These are phyloP conservation scores for Capronia americana DNA, from an alignment of 2,329 filamentous ascomycete species.

Conservation along the genomic window DNA sequence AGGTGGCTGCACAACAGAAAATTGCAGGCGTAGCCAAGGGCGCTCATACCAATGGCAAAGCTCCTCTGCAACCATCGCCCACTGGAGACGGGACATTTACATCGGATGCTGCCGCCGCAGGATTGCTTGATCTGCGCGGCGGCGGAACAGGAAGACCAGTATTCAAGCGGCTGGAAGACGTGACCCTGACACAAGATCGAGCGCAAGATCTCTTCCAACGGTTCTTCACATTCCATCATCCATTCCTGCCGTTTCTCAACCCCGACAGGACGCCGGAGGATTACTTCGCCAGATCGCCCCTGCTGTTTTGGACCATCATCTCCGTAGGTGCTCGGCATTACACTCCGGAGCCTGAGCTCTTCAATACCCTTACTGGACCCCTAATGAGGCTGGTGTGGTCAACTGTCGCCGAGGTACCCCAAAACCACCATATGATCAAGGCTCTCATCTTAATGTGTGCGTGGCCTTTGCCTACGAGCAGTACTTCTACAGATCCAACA, in stretches of 20 bases:
- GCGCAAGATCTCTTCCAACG: constrained; percentile 58
- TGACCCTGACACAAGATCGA: constrained; percentile 52
- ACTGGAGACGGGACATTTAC: constrained; percentile 40
- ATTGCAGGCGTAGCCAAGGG: constrained; percentile 13
- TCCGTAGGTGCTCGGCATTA: constrained; percentile 68
- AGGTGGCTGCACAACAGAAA: constrained; percentile 49
- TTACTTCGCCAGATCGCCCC: constrained; percentile 64
- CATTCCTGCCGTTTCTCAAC: constrained; percentile 69
- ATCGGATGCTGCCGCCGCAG: constrained; percentile 58
- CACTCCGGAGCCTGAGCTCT: constrained; percentile 59
- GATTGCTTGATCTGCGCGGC: constrained; percentile 57
- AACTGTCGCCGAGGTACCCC: constrained; percentile 65
- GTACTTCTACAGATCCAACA: constrained; percentile 68
- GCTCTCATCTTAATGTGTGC: constrained; percentile 68
- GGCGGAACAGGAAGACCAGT: constrained; percentile 42
- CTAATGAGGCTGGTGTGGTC: constrained; percentile 66
- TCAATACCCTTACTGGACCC: constrained; percentile 60
- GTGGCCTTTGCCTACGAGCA: constrained; percentile 69
- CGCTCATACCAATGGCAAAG: constrained; percentile 19
- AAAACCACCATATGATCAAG: constrained; percentile 70
- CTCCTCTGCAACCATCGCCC: constrained; percentile 19
- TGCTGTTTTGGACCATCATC: constrained; percentile 73
- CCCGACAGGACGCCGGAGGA: constrained; percentile 60
- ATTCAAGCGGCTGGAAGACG: constrained; percentile 60
- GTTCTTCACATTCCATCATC: constrained; percentile 69